Evolutionary conservation across 345 rosid species (phyloP).

Genomic region (Gynandropsis gynandra): DNA sequence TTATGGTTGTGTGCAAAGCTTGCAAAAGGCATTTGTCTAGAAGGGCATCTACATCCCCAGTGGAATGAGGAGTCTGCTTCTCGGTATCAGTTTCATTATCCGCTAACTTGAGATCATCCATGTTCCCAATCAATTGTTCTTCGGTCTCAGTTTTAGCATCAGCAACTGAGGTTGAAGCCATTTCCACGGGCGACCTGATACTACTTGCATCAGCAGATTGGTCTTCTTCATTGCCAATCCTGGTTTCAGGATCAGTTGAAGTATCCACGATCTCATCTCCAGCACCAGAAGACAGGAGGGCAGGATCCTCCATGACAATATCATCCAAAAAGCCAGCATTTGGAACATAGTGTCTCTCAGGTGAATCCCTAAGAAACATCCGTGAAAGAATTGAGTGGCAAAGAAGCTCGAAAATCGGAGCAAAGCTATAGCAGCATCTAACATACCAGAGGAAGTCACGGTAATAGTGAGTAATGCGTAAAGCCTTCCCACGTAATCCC

Average conservation of each 20-base stretch:
- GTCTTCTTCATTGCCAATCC: constrained; percentile 25
- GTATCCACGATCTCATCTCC: constrained; percentile 32
- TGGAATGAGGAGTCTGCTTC: constrained; percentile 38
- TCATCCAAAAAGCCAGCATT: constrained; percentile 79
- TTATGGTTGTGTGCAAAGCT: constrained; percentile 75
- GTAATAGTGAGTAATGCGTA: constrained; percentile 73
- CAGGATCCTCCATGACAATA: constrained; percentile 76
- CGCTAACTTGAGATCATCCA: constrained; percentile 37
- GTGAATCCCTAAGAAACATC: constrained; percentile 59
- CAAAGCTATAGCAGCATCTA: constrained; percentile 14
- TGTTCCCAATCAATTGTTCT: constrained; percentile 32
- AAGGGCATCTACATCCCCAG: constrained; percentile 65
- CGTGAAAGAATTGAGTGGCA: constrained; percentile 20
- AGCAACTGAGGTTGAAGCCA: constrained; percentile 21
- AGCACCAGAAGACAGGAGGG: constrained; percentile 35
- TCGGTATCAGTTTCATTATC: constrained; percentile 42
- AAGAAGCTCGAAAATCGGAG: constrained; percentile 11
- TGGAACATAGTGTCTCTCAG: constrained; percentile 70
- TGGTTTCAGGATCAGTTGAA: constrained; percentile 28
- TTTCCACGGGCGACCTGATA: constrained; percentile 13
- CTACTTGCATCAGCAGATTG: constrained; percentile 23
- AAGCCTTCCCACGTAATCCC: constrained; percentile 89
- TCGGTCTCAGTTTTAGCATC: constrained; percentile 28
- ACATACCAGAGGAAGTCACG: constrained; percentile 73
- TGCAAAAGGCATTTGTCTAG: constrained; percentile 91